These are phyloP conservation scores for Waitea zeae DNA, from an alignment of 1,284 basidiomycete genomes.

Conservation along the genomic window DNA sequence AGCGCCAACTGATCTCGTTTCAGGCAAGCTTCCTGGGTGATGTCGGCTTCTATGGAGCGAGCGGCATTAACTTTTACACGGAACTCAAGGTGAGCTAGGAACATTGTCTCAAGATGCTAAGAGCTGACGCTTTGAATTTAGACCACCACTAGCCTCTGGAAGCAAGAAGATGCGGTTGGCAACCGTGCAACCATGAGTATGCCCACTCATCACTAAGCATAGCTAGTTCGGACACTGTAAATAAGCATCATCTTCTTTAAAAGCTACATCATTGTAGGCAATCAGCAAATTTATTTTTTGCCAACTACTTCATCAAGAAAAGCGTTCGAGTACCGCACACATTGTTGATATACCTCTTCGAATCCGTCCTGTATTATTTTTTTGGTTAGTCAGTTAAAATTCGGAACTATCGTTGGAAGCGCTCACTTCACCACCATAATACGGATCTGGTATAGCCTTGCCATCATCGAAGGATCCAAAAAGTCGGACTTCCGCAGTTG, in stretches of 20 bases:
- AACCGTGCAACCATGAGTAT: slow-evolving; percentile 67
- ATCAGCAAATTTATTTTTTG: too few species aligned
- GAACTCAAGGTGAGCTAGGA: slow-evolving; percentile 60
- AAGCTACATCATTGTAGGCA: too few species aligned
- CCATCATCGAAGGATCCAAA: slow-evolving; percentile 63
- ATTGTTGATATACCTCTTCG: slow-evolving; percentile 46
- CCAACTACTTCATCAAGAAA: slow-evolving; percentile 45
- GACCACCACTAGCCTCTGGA: slow-evolving; percentile 77
- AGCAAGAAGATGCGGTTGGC: slow-evolving; percentile 62
- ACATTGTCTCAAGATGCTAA: not conserved
- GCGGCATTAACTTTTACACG: slow-evolving; percentile 82
- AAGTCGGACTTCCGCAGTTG: slow-evolving; percentile 41
- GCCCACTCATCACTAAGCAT: slow-evolving; percentile 52
- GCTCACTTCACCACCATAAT: slow-evolving; percentile 50
- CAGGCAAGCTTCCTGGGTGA: slow-evolving; percentile 76
- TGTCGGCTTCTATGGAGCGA: slow-evolving; percentile 80
- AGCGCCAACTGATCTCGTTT: too few species aligned
- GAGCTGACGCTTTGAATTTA: slow-evolving; percentile 10
- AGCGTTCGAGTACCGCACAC: slow-evolving; percentile 47
- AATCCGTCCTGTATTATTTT: slow-evolving; percentile 30
- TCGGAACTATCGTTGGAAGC: not conserved
- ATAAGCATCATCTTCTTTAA: not conserved
- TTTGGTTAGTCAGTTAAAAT: not conserved
- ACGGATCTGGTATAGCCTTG: slow-evolving; percentile 52
- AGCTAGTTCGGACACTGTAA: not conserved